Percentiles rank a stretch among this genome's conserved stretches.
phyloP scores from a whole-genome alignment of 129 eudicot species.

The Smallanthus sonchifolius region DNA sequence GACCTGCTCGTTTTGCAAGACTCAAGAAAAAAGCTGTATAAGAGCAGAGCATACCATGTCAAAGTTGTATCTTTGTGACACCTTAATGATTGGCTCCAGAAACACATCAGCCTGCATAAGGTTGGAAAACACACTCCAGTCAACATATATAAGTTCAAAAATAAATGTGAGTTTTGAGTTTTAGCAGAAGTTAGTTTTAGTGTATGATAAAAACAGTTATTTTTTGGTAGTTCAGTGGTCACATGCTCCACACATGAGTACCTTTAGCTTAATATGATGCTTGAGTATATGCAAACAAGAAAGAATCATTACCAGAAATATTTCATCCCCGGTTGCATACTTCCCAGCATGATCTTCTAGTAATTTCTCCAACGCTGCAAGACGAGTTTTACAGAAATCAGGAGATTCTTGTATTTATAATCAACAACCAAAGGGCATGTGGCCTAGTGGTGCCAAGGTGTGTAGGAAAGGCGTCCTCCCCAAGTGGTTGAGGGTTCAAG shows the following conservation, averaged over 20 bases:
- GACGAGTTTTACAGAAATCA: slow-evolving; percentile 7
- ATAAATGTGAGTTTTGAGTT: background rate
- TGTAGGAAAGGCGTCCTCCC: too few relatives aligned
- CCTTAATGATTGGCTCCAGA: slow-evolving; percentile 59
- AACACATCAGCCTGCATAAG: slow-evolving; percentile 65
- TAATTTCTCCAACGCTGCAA: slow-evolving; percentile 65
- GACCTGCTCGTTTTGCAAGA: too few relatives aligned
- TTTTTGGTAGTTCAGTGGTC: background rate
- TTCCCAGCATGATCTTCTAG: slow-evolving; percentile 60
- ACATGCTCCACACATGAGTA: background rate
- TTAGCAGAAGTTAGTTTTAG: background rate
- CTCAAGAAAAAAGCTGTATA: too few relatives aligned
- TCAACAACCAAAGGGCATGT: too few relatives aligned
- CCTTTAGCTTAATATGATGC: background rate
- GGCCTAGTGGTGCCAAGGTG: too few relatives aligned
- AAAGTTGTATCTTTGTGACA: slow-evolving; percentile 44
- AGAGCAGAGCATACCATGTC: slow-evolving; percentile 51
- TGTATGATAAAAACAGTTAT: background rate
- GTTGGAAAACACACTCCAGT: too few relatives aligned
- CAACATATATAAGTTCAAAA: too few relatives aligned
- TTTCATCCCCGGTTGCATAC: slow-evolving; percentile 81
- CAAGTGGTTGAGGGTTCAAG: too few relatives aligned
- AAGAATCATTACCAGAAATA: slow-evolving; percentile 47
- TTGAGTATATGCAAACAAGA: background rate
- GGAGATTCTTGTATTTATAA: background rate